A percentile compares a stretch with the other conserved stretches of the same genome.
Evolutionary conservation across 352 stramenopile species (phyloP).

Genomic region (Globisporangium recalcitrans): DNA sequence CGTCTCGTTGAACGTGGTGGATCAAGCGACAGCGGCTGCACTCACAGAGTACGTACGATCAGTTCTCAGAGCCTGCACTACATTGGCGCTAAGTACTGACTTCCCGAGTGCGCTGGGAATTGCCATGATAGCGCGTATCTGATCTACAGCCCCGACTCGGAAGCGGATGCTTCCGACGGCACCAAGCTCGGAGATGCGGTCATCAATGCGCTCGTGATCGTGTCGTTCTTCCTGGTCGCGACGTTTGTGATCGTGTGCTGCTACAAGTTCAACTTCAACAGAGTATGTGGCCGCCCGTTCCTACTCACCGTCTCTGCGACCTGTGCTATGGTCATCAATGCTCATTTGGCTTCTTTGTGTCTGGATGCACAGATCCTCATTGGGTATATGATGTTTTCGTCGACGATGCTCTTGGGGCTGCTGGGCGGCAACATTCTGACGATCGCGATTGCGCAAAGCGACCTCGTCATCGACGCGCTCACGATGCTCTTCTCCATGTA

Average conservation of each 20-base stretch:
- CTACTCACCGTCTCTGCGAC: background rate
- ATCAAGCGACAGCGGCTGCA: conserved; percentile 61
- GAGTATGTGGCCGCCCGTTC: conserved; percentile 22
- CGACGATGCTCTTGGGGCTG: conserved; percentile 77
- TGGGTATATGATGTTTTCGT: conserved; percentile 90
- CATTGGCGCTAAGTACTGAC: background rate
- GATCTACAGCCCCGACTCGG: conserved; percentile 61
- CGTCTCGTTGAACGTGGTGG: conserved; percentile 77
- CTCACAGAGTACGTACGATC: conserved; percentile 68
- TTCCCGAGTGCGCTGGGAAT: background rate
- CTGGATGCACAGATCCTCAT: conserved; percentile 47
- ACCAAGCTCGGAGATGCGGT: conserved; percentile 74
- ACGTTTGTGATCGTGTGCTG: conserved; percentile 90
- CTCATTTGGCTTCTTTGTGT: background rate
- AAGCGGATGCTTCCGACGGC: conserved; percentile 42
- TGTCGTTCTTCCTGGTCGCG: conserved; percentile 84
- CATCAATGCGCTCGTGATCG: conserved; percentile 87
- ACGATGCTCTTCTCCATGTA: conserved; percentile 82
- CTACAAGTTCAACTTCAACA: conserved; percentile 89
- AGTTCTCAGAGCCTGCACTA: background rate
- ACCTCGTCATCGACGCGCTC: conserved; percentile 55
- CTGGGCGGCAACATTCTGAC: conserved; percentile 82
- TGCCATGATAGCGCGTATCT: conserved; percentile 54
- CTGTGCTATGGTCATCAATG: background rate
- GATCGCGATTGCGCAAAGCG: conserved; percentile 58